Base-by-base conservation (phyloP, 2,329 filamentous ascomycete species). In the Talaromyces sp. region DNA sequence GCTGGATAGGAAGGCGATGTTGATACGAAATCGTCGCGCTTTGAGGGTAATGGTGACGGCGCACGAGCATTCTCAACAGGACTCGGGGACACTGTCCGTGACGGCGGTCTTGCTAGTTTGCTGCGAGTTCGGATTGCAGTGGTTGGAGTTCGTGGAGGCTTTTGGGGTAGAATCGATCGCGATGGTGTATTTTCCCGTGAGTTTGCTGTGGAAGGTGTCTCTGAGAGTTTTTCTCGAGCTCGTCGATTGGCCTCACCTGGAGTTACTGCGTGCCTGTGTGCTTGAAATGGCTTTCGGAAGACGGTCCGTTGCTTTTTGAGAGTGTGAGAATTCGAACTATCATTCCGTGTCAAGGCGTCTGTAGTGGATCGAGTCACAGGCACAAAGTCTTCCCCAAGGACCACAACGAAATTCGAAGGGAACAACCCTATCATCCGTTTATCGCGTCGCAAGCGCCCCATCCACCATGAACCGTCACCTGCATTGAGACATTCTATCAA, bases 391-490 rank as follows among this genome's bases (percentile, higher is more conserved):
- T 94, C 85, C 57, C 89, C 88, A 33, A 99, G 82, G 5, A 99
- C 83, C 71, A 95, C 85, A 70, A 99, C 94, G 70, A 99, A 99
- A 76, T 99, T 99, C 68, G 92, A 97, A 0, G 94, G 94, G 69
- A 99, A 99, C 19, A 94, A 80, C 56, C 94, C 94, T 67, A 97
- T 87, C 68, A 93, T 91, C 69, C 92, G 86, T 73, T 89, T 88
- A 75, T 99, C 94, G 66, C 94, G 85, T 70, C 87, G 89, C 70
- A 99, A 77, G 63, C 93, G 85, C 50, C 94, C 94, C 76, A 92
- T 96, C 94, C 94, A 99, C 94, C 94, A 99, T 48, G 90, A 92
- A 54, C 94, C 94, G 76, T 99, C 94, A 63, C 94, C 94, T 19
- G 94, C 94, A 73, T 99, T 99, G 55, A 99, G 81, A 70, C 93